A percentile compares a stretch with the other conserved stretches of the same genome.
Conservation (phyloP, 306 rosid species). For the Boehmeria nivea region DNA sequence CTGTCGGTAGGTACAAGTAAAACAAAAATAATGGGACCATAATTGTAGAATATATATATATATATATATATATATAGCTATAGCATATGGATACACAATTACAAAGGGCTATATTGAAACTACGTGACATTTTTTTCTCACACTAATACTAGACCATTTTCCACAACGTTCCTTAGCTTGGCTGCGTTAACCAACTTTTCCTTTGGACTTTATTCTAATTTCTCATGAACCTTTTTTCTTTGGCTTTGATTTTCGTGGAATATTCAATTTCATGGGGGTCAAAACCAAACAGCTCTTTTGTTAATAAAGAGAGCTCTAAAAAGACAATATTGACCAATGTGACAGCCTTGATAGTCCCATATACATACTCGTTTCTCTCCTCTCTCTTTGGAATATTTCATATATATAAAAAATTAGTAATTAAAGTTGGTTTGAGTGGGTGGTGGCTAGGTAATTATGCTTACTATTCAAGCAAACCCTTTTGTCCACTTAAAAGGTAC, state of each 20-base stretch:
- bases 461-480: slow-evolving; percentile 13
- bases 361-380: slow-evolving; percentile 1
- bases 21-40: not conserved
- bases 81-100: too few species aligned
- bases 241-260: slow-evolving; percentile 26
- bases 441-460: slow-evolving; percentile 15
- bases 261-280: slow-evolving; percentile 17
- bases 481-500: slow-evolving; percentile 7
- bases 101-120: too few species aligned
- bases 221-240: not conserved
- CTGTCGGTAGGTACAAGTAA: too few species aligned
- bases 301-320: slow-evolving; percentile 3
- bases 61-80: too few species aligned
- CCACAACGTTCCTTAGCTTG: not conserved
- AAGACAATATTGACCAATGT: slow-evolving; percentile 6
- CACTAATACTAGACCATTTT: not conserved
- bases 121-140: not conserved
- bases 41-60: not conserved
- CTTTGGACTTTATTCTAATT: not conserved
- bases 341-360: slow-evolving; percentile 31
- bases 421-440: slow-evolving; percentile 11
- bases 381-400: slow-evolving; percentile 19
- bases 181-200: slow-evolving; percentile 19
- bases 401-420: slow-evolving; percentile 1
- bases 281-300: slow-evolving; percentile 22